phyloP scores from a whole-genome alignment of 2,329 filamentous ascomycete genomes.

The Sporothrix schenckii region DNA sequence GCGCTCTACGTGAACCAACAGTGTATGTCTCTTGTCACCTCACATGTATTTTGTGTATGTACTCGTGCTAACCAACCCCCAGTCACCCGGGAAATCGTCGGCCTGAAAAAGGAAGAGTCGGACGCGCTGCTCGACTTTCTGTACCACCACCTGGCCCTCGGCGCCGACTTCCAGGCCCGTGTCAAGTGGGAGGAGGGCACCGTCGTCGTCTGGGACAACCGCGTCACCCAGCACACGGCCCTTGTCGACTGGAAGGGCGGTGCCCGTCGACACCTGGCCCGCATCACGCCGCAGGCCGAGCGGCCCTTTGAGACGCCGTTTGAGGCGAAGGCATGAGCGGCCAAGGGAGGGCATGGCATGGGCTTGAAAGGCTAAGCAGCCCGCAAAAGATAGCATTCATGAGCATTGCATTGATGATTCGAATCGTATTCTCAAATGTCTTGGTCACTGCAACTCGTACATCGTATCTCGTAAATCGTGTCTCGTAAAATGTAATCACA shows the following conservation, averaged over 20 bases:
- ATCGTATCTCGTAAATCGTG: neutral
- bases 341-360: neutral
- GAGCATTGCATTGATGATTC: neutral
- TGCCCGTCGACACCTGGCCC: constrained; percentile 74
- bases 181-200: constrained; percentile 79
- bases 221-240: constrained; percentile 77
- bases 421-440: too few relatives aligned
- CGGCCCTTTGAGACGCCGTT: constrained; percentile 71
- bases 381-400: neutral
- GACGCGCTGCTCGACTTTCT: constrained; percentile 77
- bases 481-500: too few relatives aligned
- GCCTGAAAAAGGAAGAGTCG: constrained; percentile 84
- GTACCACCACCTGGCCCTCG: constrained; percentile 72
- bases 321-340: constrained; percentile 35
- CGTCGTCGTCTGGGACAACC: constrained; percentile 86
- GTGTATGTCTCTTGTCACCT: constrained; percentile 60
- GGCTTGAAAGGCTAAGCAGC: neutral
- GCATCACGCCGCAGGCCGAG: constrained; percentile 83
- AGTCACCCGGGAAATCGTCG: constrained; percentile 76
- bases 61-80: too few relatives aligned
- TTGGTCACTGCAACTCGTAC: too few relatives aligned
- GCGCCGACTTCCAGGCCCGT: constrained; percentile 71
- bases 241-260: constrained; percentile 81
- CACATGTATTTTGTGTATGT: too few relatives aligned
- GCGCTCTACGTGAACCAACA: constrained; percentile 81